A percentile compares a stretch with the other conserved stretches of the same genome.
phyloP scores from a whole-genome alignment of 257 asterid species.

The Linaria vulgaris region DNA sequence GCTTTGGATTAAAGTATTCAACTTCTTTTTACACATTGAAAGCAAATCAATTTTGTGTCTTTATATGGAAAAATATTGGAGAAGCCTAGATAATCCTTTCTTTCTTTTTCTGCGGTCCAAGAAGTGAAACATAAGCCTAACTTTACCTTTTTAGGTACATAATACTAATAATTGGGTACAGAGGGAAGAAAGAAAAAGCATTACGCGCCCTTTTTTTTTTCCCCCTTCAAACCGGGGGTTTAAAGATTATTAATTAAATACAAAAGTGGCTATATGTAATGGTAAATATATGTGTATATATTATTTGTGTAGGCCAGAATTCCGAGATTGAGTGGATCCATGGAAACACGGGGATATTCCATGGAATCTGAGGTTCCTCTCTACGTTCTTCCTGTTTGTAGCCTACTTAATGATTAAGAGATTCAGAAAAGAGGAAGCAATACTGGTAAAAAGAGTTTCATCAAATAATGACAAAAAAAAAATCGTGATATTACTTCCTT shows the following conservation, averaged over 20 bases:
- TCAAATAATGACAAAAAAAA: no score
- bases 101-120: neutral
- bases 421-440: no score
- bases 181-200: neutral
- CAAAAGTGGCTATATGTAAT: no score
- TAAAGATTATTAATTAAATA: no score
- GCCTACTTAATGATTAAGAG: neutral
- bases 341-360: slow-evolving; percentile 7
- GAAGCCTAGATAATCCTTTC: neutral
- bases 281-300: no score
- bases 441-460: no score
- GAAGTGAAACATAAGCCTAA: neutral
- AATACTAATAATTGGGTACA: no score
- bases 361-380: neutral
- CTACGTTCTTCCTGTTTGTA: neutral
- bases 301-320: no score
- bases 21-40: slow-evolving; percentile 27
- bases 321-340: neutral
- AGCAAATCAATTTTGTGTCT: slow-evolving; percentile 22
- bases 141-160: neutral
- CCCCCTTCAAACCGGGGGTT: no score
- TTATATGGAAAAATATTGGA: slow-evolving; percentile 2
- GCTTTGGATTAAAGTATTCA: slow-evolving; percentile 32
- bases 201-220: neutral
- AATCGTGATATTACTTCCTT: no score